phyloP scores from a whole-genome alignment of 495 filamentous ascomycete genomes.

The Entonaema liquescens region DNA sequence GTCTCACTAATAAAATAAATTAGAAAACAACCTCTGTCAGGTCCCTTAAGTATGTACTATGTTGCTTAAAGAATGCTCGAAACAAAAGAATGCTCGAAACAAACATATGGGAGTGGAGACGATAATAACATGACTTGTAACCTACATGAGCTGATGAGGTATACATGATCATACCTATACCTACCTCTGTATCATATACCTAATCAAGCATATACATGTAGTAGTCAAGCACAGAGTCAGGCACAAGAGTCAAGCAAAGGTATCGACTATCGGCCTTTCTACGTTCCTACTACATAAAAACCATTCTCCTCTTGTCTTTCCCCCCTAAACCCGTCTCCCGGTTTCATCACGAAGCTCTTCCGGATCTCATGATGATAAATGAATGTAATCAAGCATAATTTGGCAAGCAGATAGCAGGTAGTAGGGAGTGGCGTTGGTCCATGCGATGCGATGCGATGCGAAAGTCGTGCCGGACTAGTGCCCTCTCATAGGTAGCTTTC shows the following conservation, averaged over 20 bases:
- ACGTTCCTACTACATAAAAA: not conserved
- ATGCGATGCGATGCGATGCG: not conserved
- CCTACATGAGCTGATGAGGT: too few relatives aligned
- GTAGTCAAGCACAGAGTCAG: not conserved
- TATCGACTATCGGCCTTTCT: not conserved
- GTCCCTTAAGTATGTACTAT: not conserved
- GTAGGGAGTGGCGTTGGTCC: not conserved
- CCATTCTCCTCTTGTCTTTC: not conserved
- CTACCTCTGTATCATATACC: not conserved
- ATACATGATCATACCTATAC: too few relatives aligned
- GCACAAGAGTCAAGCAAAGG: too few relatives aligned
- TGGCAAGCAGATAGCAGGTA: not conserved
- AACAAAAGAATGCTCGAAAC: not conserved
- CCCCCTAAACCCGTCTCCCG: not conserved
- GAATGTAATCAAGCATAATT: not conserved
- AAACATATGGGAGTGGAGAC: not conserved
- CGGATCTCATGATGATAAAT: conserved; percentile 7
- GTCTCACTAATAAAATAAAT: not conserved
- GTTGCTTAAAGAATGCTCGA: not conserved
- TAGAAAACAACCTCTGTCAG: not conserved
- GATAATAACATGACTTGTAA: not conserved
- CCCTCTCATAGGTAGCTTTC: conserved; percentile 21
- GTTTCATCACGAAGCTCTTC: conserved; percentile 4
- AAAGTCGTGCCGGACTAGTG: conserved; percentile 19
- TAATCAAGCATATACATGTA: not conserved